A percentile compares a stretch with the other conserved stretches of the same genome.
Conservation (phyloP, 805 yeast species). For the Candida maris region DNA sequence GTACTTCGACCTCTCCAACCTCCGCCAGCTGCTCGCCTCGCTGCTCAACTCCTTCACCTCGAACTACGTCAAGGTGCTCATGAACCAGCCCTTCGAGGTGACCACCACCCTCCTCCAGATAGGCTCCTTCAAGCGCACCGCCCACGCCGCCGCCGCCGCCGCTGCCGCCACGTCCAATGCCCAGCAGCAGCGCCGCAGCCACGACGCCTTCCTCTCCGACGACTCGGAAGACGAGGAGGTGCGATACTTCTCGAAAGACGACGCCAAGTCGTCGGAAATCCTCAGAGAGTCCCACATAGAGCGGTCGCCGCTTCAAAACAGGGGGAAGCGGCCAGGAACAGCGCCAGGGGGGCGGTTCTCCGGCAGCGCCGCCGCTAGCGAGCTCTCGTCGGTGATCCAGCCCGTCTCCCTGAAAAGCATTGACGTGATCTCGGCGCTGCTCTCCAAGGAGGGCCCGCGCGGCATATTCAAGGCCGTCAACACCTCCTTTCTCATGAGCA, state of each 20-base stretch:
- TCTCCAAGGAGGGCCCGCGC: conserved; percentile 66
- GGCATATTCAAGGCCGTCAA: conserved; percentile 73
- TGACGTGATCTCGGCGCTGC: conserved; percentile 60
- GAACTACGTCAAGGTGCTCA: conserved; percentile 63
- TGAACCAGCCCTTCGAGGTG: conserved; percentile 88
- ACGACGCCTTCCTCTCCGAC: too few relatives aligned
- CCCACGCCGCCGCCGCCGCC: neutral
- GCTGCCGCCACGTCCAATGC: conserved; percentile 2
- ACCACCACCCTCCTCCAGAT: conserved; percentile 76
- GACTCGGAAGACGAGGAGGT: conserved; percentile 35
- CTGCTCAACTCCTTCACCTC: conserved; percentile 59
- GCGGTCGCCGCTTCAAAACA: conserved; percentile 18
- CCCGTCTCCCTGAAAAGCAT: conserved; percentile 61
- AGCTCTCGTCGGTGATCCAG: conserved; percentile 28
- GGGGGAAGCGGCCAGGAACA: conserved; percentile 2
- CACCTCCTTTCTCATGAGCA: conserved; percentile 74
- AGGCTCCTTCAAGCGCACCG: conserved; percentile 50
- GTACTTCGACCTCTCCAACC: conserved; percentile 55
- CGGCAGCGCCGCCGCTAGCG: conserved; percentile 12
- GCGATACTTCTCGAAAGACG: conserved; percentile 23
- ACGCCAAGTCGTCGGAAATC: conserved; percentile 20
- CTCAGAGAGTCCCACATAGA: conserved; percentile 30
- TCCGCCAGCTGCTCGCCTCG: conserved; percentile 53
- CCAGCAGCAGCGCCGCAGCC: too few relatives aligned
- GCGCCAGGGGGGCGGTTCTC: neutral